phyloP scores from a whole-genome alignment of 108 stramenopile species.

The Halocafeteria seosinensis region DNA sequence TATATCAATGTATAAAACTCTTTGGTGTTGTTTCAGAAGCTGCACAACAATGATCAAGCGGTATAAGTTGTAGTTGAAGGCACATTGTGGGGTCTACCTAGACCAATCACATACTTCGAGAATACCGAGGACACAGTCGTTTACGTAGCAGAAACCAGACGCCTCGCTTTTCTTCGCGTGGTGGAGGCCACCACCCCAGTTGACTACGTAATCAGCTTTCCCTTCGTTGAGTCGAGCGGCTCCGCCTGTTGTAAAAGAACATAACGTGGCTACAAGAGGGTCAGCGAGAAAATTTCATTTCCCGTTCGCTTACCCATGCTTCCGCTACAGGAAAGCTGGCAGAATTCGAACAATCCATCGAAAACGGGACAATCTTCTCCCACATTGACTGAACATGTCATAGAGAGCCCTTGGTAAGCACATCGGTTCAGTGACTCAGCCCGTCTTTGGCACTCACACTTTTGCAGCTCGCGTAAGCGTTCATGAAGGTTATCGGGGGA shows the following conservation, averaged over 20 bases:
- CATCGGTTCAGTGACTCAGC: not conserved
- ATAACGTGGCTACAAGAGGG: not conserved
- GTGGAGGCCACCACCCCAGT: conserved; percentile 96
- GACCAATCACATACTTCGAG: too few relatives aligned
- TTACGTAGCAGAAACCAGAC: conserved; percentile 95
- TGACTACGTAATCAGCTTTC: conserved; percentile 78
- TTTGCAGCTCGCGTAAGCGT: conserved; percentile 60
- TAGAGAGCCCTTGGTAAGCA: not conserved
- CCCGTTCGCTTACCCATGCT: conserved; percentile 65
- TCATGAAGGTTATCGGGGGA: conserved; percentile 93
- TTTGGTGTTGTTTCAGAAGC: conserved; percentile 86
- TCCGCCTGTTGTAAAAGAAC: conserved; percentile 23
- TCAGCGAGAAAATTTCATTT: not conserved
- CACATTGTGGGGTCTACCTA: too few relatives aligned
- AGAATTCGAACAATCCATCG: conserved; percentile 92
- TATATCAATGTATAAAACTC: conserved; percentile 99
- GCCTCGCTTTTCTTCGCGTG: conserved; percentile 98
- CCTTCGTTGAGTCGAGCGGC: conserved; percentile 80
- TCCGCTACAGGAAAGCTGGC: conserved; percentile 82
- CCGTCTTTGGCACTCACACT: conserved; percentile 5
- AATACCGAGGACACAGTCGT: conserved; percentile 95
- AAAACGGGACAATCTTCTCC: conserved; percentile 99
- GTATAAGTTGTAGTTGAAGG: too few relatives aligned
- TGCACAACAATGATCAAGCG: too few relatives aligned
- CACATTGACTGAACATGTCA: conserved; percentile 51